phyloP scores from a whole-genome alignment of 108 stramenopile genomes.

The Skeletonema tropicum region DNA sequence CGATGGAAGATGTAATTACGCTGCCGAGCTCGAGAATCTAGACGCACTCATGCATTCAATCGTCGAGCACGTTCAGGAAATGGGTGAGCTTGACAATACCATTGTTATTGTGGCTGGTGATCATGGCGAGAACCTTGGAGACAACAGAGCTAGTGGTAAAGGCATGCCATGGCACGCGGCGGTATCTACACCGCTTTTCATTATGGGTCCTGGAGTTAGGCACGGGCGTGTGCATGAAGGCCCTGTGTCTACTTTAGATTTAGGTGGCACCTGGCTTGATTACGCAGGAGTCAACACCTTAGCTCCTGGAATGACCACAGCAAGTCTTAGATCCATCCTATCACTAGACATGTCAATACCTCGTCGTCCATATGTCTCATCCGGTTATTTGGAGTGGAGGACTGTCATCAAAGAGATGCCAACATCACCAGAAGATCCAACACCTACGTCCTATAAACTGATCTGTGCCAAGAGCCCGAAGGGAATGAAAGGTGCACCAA shows the following conservation, averaged over 20 bases:
- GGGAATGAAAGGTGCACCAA: constrained; percentile 11
- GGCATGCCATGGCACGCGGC: constrained; percentile 28
- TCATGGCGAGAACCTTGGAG: constrained; percentile 34
- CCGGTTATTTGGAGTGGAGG: constrained; percentile 23
- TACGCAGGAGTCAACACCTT: constrained; percentile 10
- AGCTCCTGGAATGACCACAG: constrained; percentile 23
- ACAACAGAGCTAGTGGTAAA: constrained; percentile 27
- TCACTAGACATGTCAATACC: not conserved
- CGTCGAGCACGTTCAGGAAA: constrained; percentile 1
- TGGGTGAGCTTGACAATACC: constrained; percentile 26
- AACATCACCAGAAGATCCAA: constrained; percentile 23
- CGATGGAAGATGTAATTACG: constrained; percentile 40
- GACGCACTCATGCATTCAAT: constrained; percentile 24
- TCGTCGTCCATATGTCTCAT: constrained; percentile 16
- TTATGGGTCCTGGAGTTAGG: constrained; percentile 19
- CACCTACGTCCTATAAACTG: constrained; percentile 22
- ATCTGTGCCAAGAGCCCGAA: constrained; percentile 22
- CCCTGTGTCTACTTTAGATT: constrained; percentile 35
- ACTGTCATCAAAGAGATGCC: constrained; percentile 32
- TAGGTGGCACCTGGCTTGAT: constrained; percentile 37
- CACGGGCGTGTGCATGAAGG: constrained; percentile 1
- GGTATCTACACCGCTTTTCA: constrained; percentile 25
- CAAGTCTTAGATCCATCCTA: constrained; percentile 31
- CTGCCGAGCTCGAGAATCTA: constrained; percentile 36
- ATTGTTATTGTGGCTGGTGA: constrained; percentile 25